Evolutionary conservation across 306 rosid species (phyloP), one percentile per base, ranked within the genome.

Genomic region (Psophocarpus tetragonolobus): DNA sequence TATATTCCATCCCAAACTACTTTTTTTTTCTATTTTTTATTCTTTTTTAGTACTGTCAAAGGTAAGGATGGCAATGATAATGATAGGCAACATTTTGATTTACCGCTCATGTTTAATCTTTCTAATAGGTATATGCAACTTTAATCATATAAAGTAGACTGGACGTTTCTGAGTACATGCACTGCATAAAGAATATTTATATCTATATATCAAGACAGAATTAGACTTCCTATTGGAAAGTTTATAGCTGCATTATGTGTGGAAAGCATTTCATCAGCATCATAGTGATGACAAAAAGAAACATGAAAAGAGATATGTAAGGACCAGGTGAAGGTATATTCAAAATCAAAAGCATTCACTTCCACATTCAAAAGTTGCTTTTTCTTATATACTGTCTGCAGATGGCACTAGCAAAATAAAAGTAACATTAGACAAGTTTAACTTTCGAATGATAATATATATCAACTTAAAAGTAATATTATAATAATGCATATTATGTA

Each of bases 311-410:
- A 73, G 58, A 73, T 8, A 18, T 6, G 30, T 42, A 60, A 45
- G 74, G 42, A 45, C 15, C 56, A 75, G 14, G 47, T 15, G 30
- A 75, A 29, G 17, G 67, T 39, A 80, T 70, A 60, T 77, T 83
- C 77, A 74, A 65, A 65, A 36, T 41, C 36, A 67, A 80, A 68
- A 80, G 77, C 85, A 57, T 71, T 39, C 65, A 58, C 74, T 67
- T 77, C 84, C 69, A 33, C 80, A 47, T 85, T 82, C 75, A 74
- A 85, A 80, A 82, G 82, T 38, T 73, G 78, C 74, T 62, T 74
- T 50, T 58, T 30, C 75, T 38, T 20, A 35, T 64, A 21, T 33
- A 12, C 48, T 33, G 36, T 36, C 50, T 29, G 68, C 66, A 24
- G 57, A 60, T 74, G 15, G 73, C 80, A 68, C 60, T 62, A 32